These are phyloP conservation scores for Leishmania mexicana DNA, from an alignment of 208 protist genomes.

Conservation along the genomic window DNA sequence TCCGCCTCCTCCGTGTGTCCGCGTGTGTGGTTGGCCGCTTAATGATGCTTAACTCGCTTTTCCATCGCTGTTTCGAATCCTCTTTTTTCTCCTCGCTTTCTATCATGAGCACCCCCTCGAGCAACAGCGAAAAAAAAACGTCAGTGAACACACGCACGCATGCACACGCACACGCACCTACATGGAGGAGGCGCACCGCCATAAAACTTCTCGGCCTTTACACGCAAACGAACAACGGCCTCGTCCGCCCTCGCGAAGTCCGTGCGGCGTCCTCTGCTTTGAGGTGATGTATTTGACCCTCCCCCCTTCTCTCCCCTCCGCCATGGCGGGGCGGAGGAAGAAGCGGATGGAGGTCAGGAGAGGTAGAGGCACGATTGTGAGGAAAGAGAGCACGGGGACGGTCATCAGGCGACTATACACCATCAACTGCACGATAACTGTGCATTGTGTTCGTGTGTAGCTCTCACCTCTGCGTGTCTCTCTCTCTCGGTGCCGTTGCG, in stretches of 20 bases:
- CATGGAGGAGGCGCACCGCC: background rate
- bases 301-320: background rate
- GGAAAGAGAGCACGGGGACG: background rate
- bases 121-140: background rate
- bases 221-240: background rate
- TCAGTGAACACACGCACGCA: background rate
- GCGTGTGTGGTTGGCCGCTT: background rate
- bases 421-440: background rate
- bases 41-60: background rate
- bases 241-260: background rate
- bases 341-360: background rate
- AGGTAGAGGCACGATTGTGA: background rate
- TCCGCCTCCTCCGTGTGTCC: background rate
- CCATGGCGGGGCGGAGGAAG: background rate
- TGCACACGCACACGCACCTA: background rate
- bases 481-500: background rate
- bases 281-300: background rate
- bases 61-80: background rate
- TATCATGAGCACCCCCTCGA: background rate
- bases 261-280: background rate
- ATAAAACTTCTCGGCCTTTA: background rate
- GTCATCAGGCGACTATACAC: background rate
- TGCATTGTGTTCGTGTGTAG: background rate
- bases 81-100: background rate
- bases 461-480: background rate